These are phyloP conservation scores for Dendrobium catenatum DNA, from an alignment of 106 monocot species.

Conservation along the genomic window DNA sequence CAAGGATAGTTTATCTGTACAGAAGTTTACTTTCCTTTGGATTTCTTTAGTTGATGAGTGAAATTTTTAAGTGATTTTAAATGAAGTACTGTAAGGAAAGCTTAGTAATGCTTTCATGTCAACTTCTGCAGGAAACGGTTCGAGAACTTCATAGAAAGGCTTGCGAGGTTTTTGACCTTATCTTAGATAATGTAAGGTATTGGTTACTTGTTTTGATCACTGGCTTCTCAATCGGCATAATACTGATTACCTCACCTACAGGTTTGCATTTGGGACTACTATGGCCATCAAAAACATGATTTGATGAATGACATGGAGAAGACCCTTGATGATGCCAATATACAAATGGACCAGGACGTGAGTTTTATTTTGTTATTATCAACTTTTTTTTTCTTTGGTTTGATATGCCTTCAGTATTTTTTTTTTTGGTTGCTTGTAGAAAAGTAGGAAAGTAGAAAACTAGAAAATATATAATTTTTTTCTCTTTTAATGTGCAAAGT, in stretches of 20 bases:
- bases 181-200: slow-evolving; percentile 66
- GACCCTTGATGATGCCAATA: slow-evolving; percentile 93
- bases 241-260: slow-evolving; percentile 20
- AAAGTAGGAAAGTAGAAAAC: no score
- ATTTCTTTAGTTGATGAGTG: neutral
- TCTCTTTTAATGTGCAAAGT: no score
- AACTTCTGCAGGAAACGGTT: slow-evolving; percentile 72
- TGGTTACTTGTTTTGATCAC: neutral
- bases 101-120: neutral
- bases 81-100: neutral
- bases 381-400: neutral
- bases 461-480: no score
- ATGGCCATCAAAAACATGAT: slow-evolving; percentile 80
- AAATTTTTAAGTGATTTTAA: neutral
- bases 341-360: slow-evolving; percentile 99
- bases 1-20: neutral
- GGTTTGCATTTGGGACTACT: slow-evolving; percentile 97
- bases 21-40: neutral
- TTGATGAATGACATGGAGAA: slow-evolving; percentile 97
- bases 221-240: neutral
- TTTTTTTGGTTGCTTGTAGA: neutral
- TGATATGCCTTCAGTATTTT: neutral
- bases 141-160: slow-evolving; percentile 83
- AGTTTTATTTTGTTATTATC: slow-evolving; percentile 4
- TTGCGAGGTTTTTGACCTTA: slow-evolving; percentile 87